Base-by-base conservation (phyloP, 495 filamentous ascomycete species). In the Neurospora sp. region DNA sequence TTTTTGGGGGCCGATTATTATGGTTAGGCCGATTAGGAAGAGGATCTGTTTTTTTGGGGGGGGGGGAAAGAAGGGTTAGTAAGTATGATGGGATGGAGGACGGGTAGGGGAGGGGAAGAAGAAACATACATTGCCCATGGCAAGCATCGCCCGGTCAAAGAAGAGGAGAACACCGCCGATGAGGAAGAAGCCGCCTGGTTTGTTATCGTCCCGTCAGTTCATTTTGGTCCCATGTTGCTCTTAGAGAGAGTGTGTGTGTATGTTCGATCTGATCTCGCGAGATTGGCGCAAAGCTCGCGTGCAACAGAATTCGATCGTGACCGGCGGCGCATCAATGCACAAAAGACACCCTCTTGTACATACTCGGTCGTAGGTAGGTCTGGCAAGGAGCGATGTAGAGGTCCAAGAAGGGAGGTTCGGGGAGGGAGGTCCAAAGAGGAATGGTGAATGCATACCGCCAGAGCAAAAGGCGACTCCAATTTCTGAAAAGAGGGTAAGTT, bases 401-500 rank as follows among this genome's bases (percentile, higher is more conserved):
- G 22, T 61, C 4, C 22, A 3, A 3, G 53, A 22, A 10, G 35
- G 35, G 70, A 38, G 16, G 22, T n/a, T 12, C 39, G n/a, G 9
- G 3, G 7, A 20, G 17, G n/a, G 7, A 35, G 7, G 35, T 22
- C 20, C 20, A 22, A 22, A 22, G 20, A 22, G 20, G 20, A 22
- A 65, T 69, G 3, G 27, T 65, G 44, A 27, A 75, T 85, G 91
- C 92, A 81, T 93, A 96, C 94, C 95, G 75, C 92, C 94, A 79
- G 91, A 93, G 87, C 94, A 97, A 86, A 98, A 98, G 82, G 93
- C 91, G 70, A 97, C 93, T 74, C 96, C 96, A 76, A 97, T 91
- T 83, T 98, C 96, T 99, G 74, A 72, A 39, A 37, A 38, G 35
- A 31, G 59, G 20, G 14, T 1, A 35, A 7, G 14, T 65, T 17